Evolutionary conservation across 768 basidiomycete species (phyloP), one percentile per base, ranked within the genome.

Genomic region (Trametes punicea): DNA sequence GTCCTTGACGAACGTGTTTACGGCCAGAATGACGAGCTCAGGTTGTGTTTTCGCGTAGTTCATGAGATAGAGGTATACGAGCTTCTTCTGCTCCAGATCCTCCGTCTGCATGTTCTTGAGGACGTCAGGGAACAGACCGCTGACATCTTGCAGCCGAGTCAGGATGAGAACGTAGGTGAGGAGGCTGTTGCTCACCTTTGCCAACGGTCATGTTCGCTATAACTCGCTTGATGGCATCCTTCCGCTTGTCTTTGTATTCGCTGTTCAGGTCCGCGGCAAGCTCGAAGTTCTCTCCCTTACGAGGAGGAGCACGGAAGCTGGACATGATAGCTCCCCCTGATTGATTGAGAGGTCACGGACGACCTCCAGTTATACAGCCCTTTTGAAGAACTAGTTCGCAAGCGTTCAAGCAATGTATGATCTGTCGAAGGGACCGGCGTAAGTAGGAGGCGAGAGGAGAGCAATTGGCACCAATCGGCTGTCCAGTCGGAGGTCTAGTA

Each of bases 71-170:
- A 97, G 82, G 67, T 97, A 98, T n/a, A 98, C 97, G 30, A 99
- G 88, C 74, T 99, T 98, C 84, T 98, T 99, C 76, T 98, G 97
- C 72, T 99, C 97, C 51, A 99, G 82, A 71, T 98, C 96, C 48
- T 99, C 96, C 23, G 97, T 98, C 75, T 98, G 96, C 95, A 94
- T 97, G 74, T 98, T 98, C 81, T 97, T 97, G 67, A 99, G 85
- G 27, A 98, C 96, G 73, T 98, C 93, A 7, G 96, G 95, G 69
- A 98, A 98, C 62, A 98, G 83, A 20, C 95, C 94, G 66, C 88
- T 89, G 73, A 93, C 90, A 73, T 93, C 89, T 90, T 38, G 49
- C 61, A 39, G 49, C 26, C 55, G 52, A 26, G 13, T 51, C 36
- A 30, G 50, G n/a, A 6, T 11, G 44, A 16, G 33, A 2, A 15